phyloP scores from a whole-genome alignment of 169 alveolate species.

The Plasmodium sp. region DNA sequence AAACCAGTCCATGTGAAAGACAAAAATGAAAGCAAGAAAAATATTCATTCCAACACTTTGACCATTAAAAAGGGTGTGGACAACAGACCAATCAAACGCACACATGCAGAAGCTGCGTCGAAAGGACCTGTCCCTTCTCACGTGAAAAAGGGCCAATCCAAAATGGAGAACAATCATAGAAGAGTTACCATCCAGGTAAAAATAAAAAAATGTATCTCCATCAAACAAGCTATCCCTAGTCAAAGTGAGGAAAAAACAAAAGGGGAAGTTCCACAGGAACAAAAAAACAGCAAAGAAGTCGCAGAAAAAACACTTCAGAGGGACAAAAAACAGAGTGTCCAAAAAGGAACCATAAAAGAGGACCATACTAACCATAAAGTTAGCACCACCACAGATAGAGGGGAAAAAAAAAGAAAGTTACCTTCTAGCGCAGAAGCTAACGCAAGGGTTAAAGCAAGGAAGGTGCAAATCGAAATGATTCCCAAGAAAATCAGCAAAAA shows the following conservation, averaged over 20 bases:
- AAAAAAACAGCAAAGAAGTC: background rate
- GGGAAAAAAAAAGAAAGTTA: background rate
- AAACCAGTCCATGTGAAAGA: background rate
- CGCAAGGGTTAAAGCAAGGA: background rate
- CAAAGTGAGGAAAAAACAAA: background rate
- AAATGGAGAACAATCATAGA: background rate
- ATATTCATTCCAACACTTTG: background rate
- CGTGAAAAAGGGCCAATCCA: background rate
- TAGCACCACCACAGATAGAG: background rate
- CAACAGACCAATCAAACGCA: background rate
- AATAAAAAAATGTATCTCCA: background rate
- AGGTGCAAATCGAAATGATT: background rate
- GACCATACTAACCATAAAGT: background rate
- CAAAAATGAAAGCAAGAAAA: background rate
- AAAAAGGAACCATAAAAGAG: background rate
- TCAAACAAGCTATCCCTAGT: background rate
- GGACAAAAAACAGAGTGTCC: background rate
- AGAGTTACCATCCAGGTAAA: background rate
- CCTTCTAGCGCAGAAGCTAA: background rate
- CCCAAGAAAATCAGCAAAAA: background rate
- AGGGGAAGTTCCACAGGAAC: background rate
- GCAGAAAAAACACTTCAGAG: background rate
- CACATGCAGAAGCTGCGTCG: background rate
- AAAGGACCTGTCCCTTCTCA: background rate
- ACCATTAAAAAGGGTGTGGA: background rate